phyloP scores from a whole-genome alignment of 148 eudicot genomes.

The Silene uniflora region DNA sequence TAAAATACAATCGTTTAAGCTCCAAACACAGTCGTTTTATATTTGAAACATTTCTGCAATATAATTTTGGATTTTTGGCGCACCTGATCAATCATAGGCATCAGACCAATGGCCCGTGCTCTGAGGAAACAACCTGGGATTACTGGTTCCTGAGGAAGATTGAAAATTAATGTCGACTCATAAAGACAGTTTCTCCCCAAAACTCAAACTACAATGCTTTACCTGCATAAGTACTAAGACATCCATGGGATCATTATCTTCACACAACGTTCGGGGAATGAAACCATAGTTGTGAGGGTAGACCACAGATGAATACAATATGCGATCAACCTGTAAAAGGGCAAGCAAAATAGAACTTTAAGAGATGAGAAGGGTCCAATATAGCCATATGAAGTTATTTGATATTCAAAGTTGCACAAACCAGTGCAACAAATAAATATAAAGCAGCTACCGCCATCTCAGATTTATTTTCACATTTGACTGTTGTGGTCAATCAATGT shows the following conservation, averaged over 20 bases:
- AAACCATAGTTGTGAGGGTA: slow-evolving; percentile 97
- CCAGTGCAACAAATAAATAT: slow-evolving; percentile 1
- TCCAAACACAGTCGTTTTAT: background rate
- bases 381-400: background rate
- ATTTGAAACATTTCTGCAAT: background rate
- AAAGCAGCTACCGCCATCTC: too few relatives aligned
- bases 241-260: slow-evolving; percentile 87
- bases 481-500: too few relatives aligned
- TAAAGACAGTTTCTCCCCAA: background rate
- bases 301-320: slow-evolving; percentile 87
- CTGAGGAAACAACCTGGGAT: slow-evolving; percentile 85
- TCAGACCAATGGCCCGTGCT: slow-evolving; percentile 76
- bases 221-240: slow-evolving; percentile 90
- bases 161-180: background rate
- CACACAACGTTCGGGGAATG: slow-evolving; percentile 77
- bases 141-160: slow-evolving; percentile 61
- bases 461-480: too few relatives aligned
- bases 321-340: slow-evolving; percentile 70
- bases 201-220: slow-evolving; percentile 6
- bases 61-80: background rate
- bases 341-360: background rate
- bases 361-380: background rate
- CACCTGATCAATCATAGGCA: slow-evolving; percentile 99
- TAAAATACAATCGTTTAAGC: background rate
- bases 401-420: background rate